Evolutionary conservation across 257 asterid species (phyloP).

Genomic region (Sherardia arvensis): DNA sequence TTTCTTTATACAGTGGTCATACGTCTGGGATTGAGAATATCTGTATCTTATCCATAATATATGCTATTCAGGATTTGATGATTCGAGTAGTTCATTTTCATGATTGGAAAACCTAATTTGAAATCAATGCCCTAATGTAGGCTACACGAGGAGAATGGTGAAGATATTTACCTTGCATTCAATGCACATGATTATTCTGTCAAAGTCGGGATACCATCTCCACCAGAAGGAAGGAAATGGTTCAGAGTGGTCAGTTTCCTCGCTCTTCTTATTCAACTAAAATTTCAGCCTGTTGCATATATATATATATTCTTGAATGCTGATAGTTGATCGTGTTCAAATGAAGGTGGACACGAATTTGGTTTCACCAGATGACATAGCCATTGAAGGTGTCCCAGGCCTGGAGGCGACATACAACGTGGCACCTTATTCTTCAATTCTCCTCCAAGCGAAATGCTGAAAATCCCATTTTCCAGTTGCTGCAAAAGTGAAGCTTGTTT

Average conservation of each 20-base stretch:
- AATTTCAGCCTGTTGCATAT: neutral
- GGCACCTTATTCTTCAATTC: conserved; percentile 68
- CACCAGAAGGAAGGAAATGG: conserved; percentile 57
- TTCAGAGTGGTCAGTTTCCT: conserved; percentile 71
- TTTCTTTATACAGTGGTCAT: neutral
- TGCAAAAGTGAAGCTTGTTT: neutral
- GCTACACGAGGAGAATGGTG: conserved; percentile 71
- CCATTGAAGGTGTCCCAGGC: conserved; percentile 59
- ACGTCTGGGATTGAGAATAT: neutral
- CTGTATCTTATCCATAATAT: too few relatives aligned
- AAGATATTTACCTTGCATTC: conserved; percentile 69
- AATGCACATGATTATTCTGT: conserved; percentile 70
- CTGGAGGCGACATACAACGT: conserved; percentile 40
- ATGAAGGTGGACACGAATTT: conserved; percentile 87
- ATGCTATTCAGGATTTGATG: neutral
- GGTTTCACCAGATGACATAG: conserved; percentile 60
- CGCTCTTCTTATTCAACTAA: neutral
- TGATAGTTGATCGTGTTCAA: conserved; percentile 5
- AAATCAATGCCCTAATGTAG: conserved; percentile 25
- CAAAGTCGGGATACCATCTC: conserved; percentile 53
- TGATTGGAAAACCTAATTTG: neutral
- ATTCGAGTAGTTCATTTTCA: neutral
- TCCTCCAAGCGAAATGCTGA: conserved; percentile 66
- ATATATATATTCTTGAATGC: neutral
- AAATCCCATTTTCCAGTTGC: neutral